phyloP scores from a whole-genome alignment of 306 rosid genomes.

The Pueraria montana region DNA sequence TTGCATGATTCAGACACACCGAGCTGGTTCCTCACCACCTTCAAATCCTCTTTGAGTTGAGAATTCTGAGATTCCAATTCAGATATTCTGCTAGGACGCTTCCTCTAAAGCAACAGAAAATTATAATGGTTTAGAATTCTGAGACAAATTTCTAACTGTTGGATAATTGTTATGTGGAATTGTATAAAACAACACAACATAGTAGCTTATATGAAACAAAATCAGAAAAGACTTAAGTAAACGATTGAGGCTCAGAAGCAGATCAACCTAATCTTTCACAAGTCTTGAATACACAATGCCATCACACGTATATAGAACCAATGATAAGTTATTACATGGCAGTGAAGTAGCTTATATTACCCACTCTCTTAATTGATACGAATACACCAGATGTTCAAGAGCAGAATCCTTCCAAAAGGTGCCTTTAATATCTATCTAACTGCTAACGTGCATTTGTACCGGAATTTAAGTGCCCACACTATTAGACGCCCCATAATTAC shows the following conservation, averaged over 20 bases:
- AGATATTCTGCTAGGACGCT: slow-evolving; percentile 78
- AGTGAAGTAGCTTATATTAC: slow-evolving; percentile 36
- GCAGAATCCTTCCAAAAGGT: slow-evolving; percentile 31
- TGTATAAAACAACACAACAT: neutral
- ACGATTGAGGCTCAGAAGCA: neutral
- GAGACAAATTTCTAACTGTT: neutral
- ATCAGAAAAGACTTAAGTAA: neutral
- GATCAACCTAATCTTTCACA: slow-evolving; percentile 26
- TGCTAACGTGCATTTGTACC: neutral
- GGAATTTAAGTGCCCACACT: neutral
- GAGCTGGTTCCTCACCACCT: slow-evolving; percentile 66
- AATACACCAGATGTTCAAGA: neutral
- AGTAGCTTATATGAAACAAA: too few species aligned
- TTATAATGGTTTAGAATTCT: slow-evolving; percentile 36
- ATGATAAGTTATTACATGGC: slow-evolving; percentile 1
- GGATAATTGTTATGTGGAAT: neutral
- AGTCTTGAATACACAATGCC: slow-evolving; percentile 7
- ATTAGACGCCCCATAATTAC: neutral
- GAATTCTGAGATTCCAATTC: slow-evolving; percentile 79
- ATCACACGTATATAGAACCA: slow-evolving; percentile 17
- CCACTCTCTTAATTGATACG: slow-evolving; percentile 7
- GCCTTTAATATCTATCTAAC: slow-evolving; percentile 43
- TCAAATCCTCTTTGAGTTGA: slow-evolving; percentile 80
- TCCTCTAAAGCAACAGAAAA: slow-evolving; percentile 64
- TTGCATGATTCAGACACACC: slow-evolving; percentile 69